phyloP scores from a whole-genome alignment of 805 yeast genomes.

The Wickerhamiella nectarea region DNA sequence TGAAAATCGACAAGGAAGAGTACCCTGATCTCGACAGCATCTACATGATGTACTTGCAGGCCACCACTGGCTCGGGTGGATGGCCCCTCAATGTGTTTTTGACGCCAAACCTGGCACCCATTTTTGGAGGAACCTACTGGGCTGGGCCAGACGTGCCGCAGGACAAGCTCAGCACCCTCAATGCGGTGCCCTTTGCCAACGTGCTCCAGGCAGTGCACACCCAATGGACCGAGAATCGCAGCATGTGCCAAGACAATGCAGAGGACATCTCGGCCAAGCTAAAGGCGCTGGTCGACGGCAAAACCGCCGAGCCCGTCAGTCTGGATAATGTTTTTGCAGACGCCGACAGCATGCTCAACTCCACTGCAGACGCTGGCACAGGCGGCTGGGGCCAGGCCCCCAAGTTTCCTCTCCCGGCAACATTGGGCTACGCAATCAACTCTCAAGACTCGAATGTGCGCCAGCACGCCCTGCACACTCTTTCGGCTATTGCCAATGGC shows the following conservation, averaged over 20 bases:
- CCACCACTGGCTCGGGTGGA: slow-evolving; percentile 27
- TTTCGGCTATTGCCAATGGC: slow-evolving; percentile 23
- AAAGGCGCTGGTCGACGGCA: slow-evolving; percentile 18
- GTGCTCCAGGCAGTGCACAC: slow-evolving; percentile 22
- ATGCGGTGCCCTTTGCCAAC: slow-evolving; percentile 20
- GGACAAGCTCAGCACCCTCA: slow-evolving; percentile 6
- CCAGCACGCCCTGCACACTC: slow-evolving; percentile 20
- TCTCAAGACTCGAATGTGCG: slow-evolving; percentile 12
- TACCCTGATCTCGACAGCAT: slow-evolving; percentile 31
- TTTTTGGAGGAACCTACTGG: slow-evolving; percentile 30
- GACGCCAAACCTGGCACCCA: slow-evolving; percentile 26
- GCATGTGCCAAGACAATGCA: slow-evolving; percentile 22
- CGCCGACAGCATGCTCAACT: slow-evolving; percentile 13
- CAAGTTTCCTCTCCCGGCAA: slow-evolving; percentile 26
- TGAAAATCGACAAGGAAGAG: slow-evolving; percentile 29
- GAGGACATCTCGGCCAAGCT: slow-evolving; percentile 17
- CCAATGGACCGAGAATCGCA: slow-evolving; percentile 24
- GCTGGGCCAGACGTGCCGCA: slow-evolving; percentile 23
- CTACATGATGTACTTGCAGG: slow-evolving; percentile 29
- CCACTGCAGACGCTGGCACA: slow-evolving; percentile 17
- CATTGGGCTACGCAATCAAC: slow-evolving; percentile 19
- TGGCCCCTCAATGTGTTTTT: slow-evolving; percentile 31
- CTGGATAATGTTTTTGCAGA: slow-evolving; percentile 13
- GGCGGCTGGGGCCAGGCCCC: slow-evolving; percentile 29
- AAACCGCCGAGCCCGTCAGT: slow-evolving; percentile 16